Base-by-base conservation (phyloP, 2,329 filamentous ascomycete species). In the Beauveria sp. region DNA sequence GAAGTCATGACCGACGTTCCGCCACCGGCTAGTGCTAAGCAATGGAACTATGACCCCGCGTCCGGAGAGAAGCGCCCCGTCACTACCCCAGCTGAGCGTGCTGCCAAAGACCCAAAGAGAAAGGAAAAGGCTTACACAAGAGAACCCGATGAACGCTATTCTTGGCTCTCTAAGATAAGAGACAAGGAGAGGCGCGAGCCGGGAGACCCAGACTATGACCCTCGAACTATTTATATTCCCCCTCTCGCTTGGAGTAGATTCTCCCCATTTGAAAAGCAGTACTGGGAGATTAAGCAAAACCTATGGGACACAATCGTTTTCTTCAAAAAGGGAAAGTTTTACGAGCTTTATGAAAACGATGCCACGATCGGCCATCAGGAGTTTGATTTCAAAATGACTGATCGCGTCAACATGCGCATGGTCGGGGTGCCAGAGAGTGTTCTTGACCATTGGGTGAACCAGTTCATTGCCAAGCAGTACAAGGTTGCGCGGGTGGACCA, bases 321-420 rank as follows among this genome's bases (percentile, higher is more conserved):
- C 76, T 99, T 99, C 86, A 99, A 98, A 76, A 99, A 99, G 79
- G 95, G 95, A 70, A 99, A 99, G 70, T 99, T 99, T 75, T 99
- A 97, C 71, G 95, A 99, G 72, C 81, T 99, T 0, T 99, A 98
- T 70, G 95, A 99, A 73, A 96, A 97, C 63, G 95, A 99, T 74
- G 95, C 95, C 5, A 96, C 93, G 0, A 88, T 98, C 61, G 95
- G 95, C 5, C 93, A 99, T 71, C 95, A 98, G 72, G 81, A 97
- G 18, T 99, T 99, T 68, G 95, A 99, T 73, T 82, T 99, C 61
- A 99, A 99, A 77, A 87, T 99, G 71, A 99, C 95, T 0, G 95
- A 99, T 69, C 86, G 95, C 60, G 95, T 99, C 72, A 99, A 99
- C 73, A 99, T 99, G 95, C 90, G 93, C 66, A 99, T 99, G 95